Evolutionary conservation across 106 monocot genomes (phyloP).

Genomic region (Hemerocallis citrina): DNA sequence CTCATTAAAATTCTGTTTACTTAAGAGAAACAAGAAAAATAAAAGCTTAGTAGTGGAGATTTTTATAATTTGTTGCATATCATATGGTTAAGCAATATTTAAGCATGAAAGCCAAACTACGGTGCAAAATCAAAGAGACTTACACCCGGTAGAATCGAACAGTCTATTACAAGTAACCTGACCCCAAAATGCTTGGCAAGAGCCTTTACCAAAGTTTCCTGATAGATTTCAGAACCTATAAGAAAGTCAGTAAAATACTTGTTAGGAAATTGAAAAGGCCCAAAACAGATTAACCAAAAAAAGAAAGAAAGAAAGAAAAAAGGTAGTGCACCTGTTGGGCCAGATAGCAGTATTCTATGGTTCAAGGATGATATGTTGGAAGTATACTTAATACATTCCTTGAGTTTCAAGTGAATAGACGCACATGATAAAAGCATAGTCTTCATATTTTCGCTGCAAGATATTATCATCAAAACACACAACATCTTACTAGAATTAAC

Average conservation of each 20-base stretch:
- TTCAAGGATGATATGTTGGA: conserved; percentile 65
- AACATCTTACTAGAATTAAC: conserved; percentile 6
- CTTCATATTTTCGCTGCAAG: conserved; percentile 75
- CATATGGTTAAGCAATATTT: no score
- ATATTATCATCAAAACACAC: not conserved
- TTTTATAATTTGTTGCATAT: not conserved
- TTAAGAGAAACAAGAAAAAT: not conserved
- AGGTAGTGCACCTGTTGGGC: conserved; percentile 55
- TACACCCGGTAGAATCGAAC: conserved; percentile 66
- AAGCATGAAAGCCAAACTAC: not conserved
- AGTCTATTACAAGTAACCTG: conserved; percentile 76
- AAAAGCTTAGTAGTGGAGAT: not conserved
- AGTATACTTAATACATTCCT: conserved; percentile 70
- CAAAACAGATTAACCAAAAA: conserved; percentile 6
- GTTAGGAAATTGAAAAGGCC: not conserved
- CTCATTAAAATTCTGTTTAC: not conserved
- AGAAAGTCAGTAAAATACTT: conserved; percentile 6
- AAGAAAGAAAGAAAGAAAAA: not conserved
- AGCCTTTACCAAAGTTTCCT: conserved; percentile 74
- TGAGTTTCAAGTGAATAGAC: conserved; percentile 80
- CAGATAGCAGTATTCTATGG: conserved; percentile 73
- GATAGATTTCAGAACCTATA: conserved; percentile 97
- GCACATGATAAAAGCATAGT: conserved; percentile 67
- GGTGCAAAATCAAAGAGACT: conserved; percentile 14
- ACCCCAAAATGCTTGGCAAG: conserved; percentile 73